phyloP scores from a whole-genome alignment of 129 eudicot species.

The Kitagawia praeruptora region DNA sequence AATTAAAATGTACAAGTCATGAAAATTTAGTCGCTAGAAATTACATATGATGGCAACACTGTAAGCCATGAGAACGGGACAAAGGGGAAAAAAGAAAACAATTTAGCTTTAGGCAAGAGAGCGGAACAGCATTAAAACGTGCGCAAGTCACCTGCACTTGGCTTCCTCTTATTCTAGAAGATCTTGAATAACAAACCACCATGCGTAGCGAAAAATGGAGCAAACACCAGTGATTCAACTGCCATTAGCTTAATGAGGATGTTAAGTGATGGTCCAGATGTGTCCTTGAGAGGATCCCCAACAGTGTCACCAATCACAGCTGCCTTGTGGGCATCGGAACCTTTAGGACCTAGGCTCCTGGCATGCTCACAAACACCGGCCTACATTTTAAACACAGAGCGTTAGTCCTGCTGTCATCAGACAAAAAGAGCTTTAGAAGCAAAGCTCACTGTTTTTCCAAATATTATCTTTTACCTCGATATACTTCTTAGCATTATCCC shows the following conservation, averaged over 20 bases:
- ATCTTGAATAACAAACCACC: slow-evolving; percentile 87
- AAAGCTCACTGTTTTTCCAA: not conserved
- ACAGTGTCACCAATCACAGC: slow-evolving; percentile 90
- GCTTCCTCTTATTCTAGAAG: not conserved
- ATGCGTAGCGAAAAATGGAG: slow-evolving; percentile 88
- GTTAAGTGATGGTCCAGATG: slow-evolving; percentile 91
- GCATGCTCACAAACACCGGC: slow-evolving; percentile 93
- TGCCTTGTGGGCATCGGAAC: slow-evolving; percentile 89
- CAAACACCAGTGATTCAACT: slow-evolving; percentile 86
- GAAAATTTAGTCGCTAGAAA: not conserved
- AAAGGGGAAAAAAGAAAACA: not conserved
- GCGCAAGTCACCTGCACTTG: not conserved
- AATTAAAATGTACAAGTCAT: not conserved
- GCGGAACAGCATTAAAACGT: not conserved
- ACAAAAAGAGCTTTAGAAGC: not conserved
- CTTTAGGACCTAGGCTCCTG: slow-evolving; percentile 74
- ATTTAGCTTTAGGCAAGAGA: not conserved
- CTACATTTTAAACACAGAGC: slow-evolving; percentile 21
- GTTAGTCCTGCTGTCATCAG: not conserved
- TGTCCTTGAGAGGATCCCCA: slow-evolving; percentile 92
- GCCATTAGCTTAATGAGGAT: slow-evolving; percentile 94
- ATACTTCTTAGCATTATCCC: slow-evolving; percentile 63
- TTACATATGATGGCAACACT: not conserved
- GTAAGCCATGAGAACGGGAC: not conserved
- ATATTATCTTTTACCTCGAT: not conserved